phyloP scores from a whole-genome alignment of 352 stramenopile species.

The Phytophthora pinifolia region DNA sequence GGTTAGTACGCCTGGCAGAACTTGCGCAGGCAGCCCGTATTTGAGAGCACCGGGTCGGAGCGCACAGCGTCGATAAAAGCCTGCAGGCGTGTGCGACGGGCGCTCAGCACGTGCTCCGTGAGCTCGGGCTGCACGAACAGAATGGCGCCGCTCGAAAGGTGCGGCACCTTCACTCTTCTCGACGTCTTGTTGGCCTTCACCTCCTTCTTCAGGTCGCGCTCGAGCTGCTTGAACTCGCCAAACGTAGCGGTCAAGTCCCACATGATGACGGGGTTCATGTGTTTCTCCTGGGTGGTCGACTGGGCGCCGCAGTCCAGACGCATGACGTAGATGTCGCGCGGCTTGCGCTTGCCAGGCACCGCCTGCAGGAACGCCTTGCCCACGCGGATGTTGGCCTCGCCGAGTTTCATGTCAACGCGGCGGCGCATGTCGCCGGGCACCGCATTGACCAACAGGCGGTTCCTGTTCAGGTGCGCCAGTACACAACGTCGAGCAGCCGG shows the following conservation, averaged over 20 bases:
- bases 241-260: slow-evolving; percentile 83
- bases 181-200: slow-evolving; percentile 52
- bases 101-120: slow-evolving; percentile 65
- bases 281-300: slow-evolving; percentile 49
- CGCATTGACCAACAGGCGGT: slow-evolving; percentile 49
- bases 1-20: slow-evolving; percentile 77
- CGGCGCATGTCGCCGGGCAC: slow-evolving; percentile 56
- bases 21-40: slow-evolving; percentile 54
- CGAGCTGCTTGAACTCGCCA: slow-evolving; percentile 72
- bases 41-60: slow-evolving; percentile 45
- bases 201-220: slow-evolving; percentile 68
- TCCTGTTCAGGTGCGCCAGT: slow-evolving; percentile 39
- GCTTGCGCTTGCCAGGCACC: slow-evolving; percentile 37
- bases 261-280: slow-evolving; percentile 86
- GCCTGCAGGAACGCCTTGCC: slow-evolving; percentile 69
- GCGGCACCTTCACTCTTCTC: slow-evolving; percentile 48
- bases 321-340: slow-evolving; percentile 70
- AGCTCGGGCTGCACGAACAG: slow-evolving; percentile 73
- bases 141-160: slow-evolving; percentile 62
- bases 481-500: slow-evolving; percentile 48
- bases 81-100: slow-evolving; percentile 56
- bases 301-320: slow-evolving; percentile 63
- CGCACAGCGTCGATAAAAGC: slow-evolving; percentile 61
- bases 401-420: slow-evolving; percentile 52
- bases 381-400: slow-evolving; percentile 64